phyloP scores from a whole-genome alignment of 495 filamentous ascomycete species.

The Pseudomonodictys pantanalensis region DNA sequence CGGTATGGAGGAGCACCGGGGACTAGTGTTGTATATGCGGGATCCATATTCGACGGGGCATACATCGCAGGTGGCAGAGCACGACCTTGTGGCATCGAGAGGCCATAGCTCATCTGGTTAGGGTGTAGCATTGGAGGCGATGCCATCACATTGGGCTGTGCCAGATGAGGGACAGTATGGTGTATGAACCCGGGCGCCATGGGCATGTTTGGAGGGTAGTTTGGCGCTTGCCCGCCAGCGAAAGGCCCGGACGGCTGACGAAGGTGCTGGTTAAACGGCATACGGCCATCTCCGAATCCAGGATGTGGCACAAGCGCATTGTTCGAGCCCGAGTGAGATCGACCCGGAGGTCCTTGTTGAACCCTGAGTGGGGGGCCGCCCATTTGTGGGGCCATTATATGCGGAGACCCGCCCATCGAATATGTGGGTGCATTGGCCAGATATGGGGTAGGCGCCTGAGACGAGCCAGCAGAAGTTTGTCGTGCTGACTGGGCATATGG shows the following conservation, averaged over 20 bases:
- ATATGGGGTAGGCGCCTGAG: no score
- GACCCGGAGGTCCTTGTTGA: not conserved
- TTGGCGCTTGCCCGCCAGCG: slow-evolving; percentile 6
- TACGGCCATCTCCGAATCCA: slow-evolving; percentile 6
- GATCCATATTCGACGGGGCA: not conserved
- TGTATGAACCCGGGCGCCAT: not conserved
- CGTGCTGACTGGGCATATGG: no score
- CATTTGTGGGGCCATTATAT: not conserved
- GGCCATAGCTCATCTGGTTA: not conserved
- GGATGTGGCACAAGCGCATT: not conserved
- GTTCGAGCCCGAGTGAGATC: not conserved
- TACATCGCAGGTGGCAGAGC: not conserved
- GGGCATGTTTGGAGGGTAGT: not conserved
- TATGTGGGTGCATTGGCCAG: no score
- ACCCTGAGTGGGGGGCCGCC: not conserved
- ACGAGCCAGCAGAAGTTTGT: no score
- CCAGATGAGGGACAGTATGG: not conserved
- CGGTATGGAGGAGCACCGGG: not conserved
- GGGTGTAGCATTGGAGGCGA: not conserved
- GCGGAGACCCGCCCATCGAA: no score
- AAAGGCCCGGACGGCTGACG: slow-evolving; percentile 7
- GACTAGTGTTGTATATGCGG: not conserved
- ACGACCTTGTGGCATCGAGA: slow-evolving; percentile 2
- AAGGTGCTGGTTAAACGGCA: not conserved
- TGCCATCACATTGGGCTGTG: not conserved